Conservation (phyloP, 225 moss, liverwort and hornwort species). For the Straminergon stramineum region DNA sequence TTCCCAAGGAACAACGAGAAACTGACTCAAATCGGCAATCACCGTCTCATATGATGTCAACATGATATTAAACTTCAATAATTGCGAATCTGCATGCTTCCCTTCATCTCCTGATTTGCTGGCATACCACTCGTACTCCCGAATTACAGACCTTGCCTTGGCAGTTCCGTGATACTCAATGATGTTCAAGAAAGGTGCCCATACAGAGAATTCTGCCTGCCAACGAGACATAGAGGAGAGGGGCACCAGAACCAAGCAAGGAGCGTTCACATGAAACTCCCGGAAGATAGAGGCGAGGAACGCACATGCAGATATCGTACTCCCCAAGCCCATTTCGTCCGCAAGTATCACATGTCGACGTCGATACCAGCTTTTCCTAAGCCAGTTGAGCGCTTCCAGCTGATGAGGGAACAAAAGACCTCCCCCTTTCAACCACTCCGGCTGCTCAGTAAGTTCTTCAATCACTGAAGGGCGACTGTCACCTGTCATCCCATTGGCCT, state of each 20-base stretch:
- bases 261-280: conserved; percentile 60
- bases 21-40: conserved; percentile 55
- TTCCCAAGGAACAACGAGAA: conserved; percentile 78
- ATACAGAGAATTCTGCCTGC: conserved; percentile 69
- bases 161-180: conserved; percentile 82
- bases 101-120: conserved; percentile 30
- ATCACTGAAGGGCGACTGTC: conserved; percentile 27
- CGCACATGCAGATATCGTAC: conserved; percentile 62
- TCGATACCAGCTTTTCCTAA: conserved; percentile 64
- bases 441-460: conserved; percentile 59
- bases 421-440: conserved; percentile 58
- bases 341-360: conserved; percentile 68
- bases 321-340: conserved; percentile 83
- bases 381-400: conserved; percentile 84
- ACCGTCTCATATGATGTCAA: conserved; percentile 71
- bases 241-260: conserved; percentile 74
- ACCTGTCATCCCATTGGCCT: background rate
- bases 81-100: conserved; percentile 15
- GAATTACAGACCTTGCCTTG: conserved; percentile 64
- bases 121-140: conserved; percentile 86
- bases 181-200: conserved; percentile 79
- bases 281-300: conserved; percentile 62
- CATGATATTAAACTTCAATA: conserved; percentile 80
- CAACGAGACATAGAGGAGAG: conserved; percentile 64
- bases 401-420: conserved; percentile 74